Evolutionary conservation across 768 basidiomycete species (phyloP), one percentile per base, ranked within the genome.

Genomic region (Mycena chlorophos): DNA sequence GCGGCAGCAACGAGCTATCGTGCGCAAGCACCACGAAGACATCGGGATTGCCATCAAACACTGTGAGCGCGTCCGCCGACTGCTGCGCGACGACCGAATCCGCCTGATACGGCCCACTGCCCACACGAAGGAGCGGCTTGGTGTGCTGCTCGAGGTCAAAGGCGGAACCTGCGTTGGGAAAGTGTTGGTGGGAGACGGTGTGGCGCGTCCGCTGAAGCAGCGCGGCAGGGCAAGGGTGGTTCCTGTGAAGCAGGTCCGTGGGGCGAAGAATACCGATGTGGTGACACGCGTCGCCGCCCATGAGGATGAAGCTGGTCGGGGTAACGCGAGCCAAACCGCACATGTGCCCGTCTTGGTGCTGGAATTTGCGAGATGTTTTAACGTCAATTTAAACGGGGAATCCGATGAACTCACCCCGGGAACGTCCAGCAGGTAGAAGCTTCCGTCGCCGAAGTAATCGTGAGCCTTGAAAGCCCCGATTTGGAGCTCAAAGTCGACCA

Each of bases 41-140:
- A 30, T 65, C 60, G 12, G 55, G 55, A 19, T 63, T 55, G 4
- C 54, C 58, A 27, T 66, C 66, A 37, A 66, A 59, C 14, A 42
- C 39, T 8, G 47, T 30, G 3, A 65, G 3, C 23, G 56, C 57
- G 14, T 28, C 12, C 13, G 58, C 27, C 2, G 65, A 62, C 19
- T 27, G 39, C 13, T 50, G 50, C n/a, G 63, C 48, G 4, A n/a
- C 43, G 6, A 25, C n/a, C 13, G 49, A 27, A 42, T 63, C 60
- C 5, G 51, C 52, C 26, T 60, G 61, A 19, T 49, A 51, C 1
- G 51, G 48, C 2, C 34, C 40, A 5, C 58, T 56, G n/a, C 48
- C 45, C 20, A 52, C 26, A 6, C 38, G 19, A 25, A 55, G 45
- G 31, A 61, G 28, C 3, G 55, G 59, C 13, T 53, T 56, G 19